Percentiles rank a stretch among this genome's conserved stretches.
Evolutionary conservation across 2,329 filamentous ascomycete genomes (phyloP).

Genomic region (Proliferodiscus dingleyae): DNA sequence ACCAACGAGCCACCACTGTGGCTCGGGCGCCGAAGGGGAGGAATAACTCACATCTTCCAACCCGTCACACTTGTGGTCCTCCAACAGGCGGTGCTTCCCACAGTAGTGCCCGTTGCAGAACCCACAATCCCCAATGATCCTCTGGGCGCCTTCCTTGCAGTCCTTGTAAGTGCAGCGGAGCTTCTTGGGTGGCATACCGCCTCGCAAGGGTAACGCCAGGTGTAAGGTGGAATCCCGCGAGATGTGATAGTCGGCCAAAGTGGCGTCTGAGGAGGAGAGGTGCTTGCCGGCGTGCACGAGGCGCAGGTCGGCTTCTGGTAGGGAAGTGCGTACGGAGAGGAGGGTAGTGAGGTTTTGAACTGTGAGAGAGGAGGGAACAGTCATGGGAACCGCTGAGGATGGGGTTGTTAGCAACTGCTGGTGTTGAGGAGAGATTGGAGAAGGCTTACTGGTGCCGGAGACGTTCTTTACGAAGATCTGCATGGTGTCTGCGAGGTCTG

Average conservation of each 20-base stretch:
- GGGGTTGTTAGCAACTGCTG: conserved; percentile 25
- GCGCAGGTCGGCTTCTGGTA: conserved; percentile 45
- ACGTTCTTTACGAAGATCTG: conserved; percentile 59
- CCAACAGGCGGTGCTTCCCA: conserved; percentile 87
- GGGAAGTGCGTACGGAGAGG: conserved; percentile 52
- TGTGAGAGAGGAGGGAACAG: conserved; percentile 48
- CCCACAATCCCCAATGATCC: conserved; percentile 91
- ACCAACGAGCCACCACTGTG: conserved; percentile 40
- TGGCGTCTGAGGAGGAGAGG: conserved; percentile 35
- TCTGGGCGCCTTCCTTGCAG: conserved; percentile 81
- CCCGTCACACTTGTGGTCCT: conserved; percentile 89
- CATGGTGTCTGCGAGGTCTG: conserved; percentile 47
- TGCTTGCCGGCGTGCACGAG: conserved; percentile 55
- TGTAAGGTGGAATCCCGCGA: conserved; percentile 46
- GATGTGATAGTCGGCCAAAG: conserved; percentile 45
- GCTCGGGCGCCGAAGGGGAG: background rate
- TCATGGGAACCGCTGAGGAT: conserved; percentile 48
- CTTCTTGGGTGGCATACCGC: conserved; percentile 65
- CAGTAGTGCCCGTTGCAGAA: conserved; percentile 95
- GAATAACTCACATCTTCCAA: conserved; percentile 71
- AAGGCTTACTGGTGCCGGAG: conserved; percentile 49
- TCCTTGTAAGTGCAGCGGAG: conserved; percentile 83
- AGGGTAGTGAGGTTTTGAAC: conserved; percentile 51
- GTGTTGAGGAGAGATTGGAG: conserved; percentile 8
- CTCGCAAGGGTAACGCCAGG: conserved; percentile 51